Evolutionary conservation across 2,329 filamentous ascomycete species (phyloP).

Genomic region (Coleophoma cylindrospora): DNA sequence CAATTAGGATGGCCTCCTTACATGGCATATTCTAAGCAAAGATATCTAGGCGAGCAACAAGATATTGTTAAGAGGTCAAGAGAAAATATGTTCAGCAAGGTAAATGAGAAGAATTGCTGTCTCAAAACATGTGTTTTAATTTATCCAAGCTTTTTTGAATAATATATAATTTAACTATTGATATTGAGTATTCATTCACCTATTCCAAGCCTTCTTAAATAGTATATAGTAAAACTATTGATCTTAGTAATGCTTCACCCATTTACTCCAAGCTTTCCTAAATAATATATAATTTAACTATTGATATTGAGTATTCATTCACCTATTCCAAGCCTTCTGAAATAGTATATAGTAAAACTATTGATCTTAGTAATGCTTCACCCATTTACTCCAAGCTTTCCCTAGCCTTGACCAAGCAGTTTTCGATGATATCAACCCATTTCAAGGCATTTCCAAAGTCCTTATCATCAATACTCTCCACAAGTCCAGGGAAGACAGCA

Average conservation of each 20-base stretch:
- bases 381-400: conserved; percentile 27
- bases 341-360: no score
- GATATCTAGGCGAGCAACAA: no score
- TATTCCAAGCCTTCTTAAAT: not conserved
- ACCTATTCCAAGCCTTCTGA: not conserved
- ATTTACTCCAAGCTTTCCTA: conserved; percentile 1
- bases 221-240: no score
- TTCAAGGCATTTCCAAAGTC: conserved; percentile 52
- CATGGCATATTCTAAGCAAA: no score
- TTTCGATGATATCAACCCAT: conserved; percentile 55
- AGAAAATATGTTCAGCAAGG: no score
- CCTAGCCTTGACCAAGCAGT: conserved; percentile 41
- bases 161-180: no score
- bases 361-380: no score
- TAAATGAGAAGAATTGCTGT: no score
- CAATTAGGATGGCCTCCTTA: no score
- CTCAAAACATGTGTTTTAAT: not conserved
- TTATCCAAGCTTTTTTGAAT: not conserved
- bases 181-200: not conserved
- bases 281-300: no score
- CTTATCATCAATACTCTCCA: conserved; percentile 56
- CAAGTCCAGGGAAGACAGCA: conserved; percentile 57
- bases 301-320: not conserved
- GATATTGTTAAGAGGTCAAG: no score
- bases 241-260: no score